Evolutionary conservation across 2,329 filamentous ascomycete genomes (phyloP).

Genomic region (Microascus cirrosus): DNA sequence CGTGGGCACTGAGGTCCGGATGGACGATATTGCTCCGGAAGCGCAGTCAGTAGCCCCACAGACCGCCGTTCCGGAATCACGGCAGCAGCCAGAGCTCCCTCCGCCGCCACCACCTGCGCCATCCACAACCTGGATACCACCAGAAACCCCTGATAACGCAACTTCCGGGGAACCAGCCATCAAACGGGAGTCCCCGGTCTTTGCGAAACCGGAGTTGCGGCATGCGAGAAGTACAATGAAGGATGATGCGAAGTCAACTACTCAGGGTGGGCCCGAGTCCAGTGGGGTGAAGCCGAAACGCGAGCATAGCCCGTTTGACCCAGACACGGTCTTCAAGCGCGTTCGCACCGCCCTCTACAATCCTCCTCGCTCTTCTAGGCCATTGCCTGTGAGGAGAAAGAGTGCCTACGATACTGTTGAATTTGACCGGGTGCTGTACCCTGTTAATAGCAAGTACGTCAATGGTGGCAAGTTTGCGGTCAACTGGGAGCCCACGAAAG

Average conservation of each 20-base stretch:
- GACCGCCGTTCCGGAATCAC: constrained; percentile 3
- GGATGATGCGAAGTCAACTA: constrained; percentile 24
- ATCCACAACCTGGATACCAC: constrained; percentile 5
- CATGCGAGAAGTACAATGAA: constrained; percentile 43
- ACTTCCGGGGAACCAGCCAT: not conserved
- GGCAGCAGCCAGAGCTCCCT: constrained; percentile 2
- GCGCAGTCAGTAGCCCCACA: not conserved
- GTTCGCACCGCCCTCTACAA: constrained; percentile 34
- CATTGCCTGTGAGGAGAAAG: constrained; percentile 19
- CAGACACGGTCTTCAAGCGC: constrained; percentile 47
- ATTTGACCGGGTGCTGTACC: constrained; percentile 39
- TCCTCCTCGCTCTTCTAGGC: constrained; percentile 10
- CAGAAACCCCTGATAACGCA: not conserved
- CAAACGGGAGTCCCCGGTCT: constrained; percentile 19
- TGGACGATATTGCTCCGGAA: constrained; percentile 14
- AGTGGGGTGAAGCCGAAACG: constrained; percentile 25
- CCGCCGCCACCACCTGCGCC: constrained; percentile 5
- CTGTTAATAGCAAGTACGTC: constrained; percentile 48
- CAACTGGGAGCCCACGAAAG: constrained; percentile 18
- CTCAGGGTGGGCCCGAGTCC: constrained; percentile 9
- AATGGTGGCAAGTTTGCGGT: constrained; percentile 43
- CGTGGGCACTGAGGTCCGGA: constrained; percentile 25
- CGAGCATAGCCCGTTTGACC: constrained; percentile 44
- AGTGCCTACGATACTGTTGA: constrained; percentile 44
- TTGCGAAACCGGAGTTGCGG: constrained; percentile 48